Conservation (phyloP, 1,284 basidiomycete species). For the Ustilago lituana region DNA sequence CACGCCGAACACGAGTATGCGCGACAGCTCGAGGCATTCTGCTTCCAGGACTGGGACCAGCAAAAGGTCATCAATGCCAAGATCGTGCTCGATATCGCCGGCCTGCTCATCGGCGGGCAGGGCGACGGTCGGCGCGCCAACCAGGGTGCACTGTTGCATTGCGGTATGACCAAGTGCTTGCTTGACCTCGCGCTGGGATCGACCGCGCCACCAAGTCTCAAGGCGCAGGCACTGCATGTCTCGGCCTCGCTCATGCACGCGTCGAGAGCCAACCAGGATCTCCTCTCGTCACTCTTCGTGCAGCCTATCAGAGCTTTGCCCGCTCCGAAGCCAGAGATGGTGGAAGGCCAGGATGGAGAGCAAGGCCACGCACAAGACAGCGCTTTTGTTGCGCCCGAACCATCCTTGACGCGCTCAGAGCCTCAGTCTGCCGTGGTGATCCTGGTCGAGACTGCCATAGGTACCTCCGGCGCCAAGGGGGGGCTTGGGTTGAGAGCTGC, state of each 20-base stretch:
- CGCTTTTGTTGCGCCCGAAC: slow-evolving; percentile 5
- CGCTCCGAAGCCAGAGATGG: slow-evolving; percentile 12
- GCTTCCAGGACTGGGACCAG: slow-evolving; percentile 93
- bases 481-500: slow-evolving; percentile 54
- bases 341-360: neutral
- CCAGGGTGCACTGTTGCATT: slow-evolving; percentile 70
- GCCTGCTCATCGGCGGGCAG: slow-evolving; percentile 70
- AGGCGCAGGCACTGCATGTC: slow-evolving; percentile 77
- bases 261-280: slow-evolving; percentile 69
- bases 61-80: slow-evolving; percentile 84
- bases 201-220: slow-evolving; percentile 86
- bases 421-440: slow-evolving; percentile 44
- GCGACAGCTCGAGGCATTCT: slow-evolving; percentile 82
- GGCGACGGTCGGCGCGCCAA: slow-evolving; percentile 71
- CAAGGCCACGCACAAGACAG: slow-evolving; percentile 16
- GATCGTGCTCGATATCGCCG: slow-evolving; percentile 82
- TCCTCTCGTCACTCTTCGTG: slow-evolving; percentile 66
- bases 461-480: slow-evolving; percentile 50
- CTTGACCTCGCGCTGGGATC: slow-evolving; percentile 88
- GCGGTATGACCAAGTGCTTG: slow-evolving; percentile 81
- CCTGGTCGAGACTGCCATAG: slow-evolving; percentile 50
- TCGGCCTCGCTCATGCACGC: slow-evolving; percentile 68
- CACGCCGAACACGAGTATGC: slow-evolving; percentile 70
- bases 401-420: slow-evolving; percentile 36
- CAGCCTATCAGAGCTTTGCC: slow-evolving; percentile 47